A percentile compares a stretch with the other conserved stretches of the same genome.
Evolutionary conservation across 164 flowering plant genomes (phyloP).

Genomic region (Echeveria elegans): DNA sequence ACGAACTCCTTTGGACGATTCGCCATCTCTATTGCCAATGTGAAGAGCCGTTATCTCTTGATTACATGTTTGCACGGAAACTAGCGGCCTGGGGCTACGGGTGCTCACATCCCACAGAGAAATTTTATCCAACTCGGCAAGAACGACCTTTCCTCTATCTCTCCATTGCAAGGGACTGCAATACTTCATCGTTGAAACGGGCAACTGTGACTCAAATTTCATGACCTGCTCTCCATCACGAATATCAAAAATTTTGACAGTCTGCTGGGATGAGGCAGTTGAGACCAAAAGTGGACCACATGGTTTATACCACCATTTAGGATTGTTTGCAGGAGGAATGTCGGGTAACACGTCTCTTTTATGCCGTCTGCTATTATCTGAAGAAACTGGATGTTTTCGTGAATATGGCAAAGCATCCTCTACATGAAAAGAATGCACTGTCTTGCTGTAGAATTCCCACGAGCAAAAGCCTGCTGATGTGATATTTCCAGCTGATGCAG

Average conservation of each 20-base stretch:
- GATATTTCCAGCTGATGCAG: slow-evolving; percentile 39
- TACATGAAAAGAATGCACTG: slow-evolving; percentile 55
- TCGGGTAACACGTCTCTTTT: slow-evolving; percentile 46
- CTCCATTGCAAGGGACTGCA: slow-evolving; percentile 99
- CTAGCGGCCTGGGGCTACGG: slow-evolving; percentile 44
- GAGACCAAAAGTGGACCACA: slow-evolving; percentile 84
- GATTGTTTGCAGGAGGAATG: slow-evolving; percentile 34
- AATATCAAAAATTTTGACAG: slow-evolving; percentile 60
- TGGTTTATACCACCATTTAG: slow-evolving; percentile 91
- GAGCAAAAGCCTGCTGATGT: slow-evolving; percentile 86
- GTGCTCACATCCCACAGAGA: slow-evolving; percentile 88
- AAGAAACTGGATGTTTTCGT: slow-evolving; percentile 60
- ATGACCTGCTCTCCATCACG: slow-evolving; percentile 90
- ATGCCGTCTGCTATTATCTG: slow-evolving; percentile 29
- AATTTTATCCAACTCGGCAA: slow-evolving; percentile 67
- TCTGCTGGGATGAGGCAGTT: slow-evolving; percentile 55
- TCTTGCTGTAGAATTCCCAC: slow-evolving; percentile 89
- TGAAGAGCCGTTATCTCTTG: slow-evolving; percentile 76
- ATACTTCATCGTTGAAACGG: slow-evolving; percentile 59
- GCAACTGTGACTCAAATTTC: slow-evolving; percentile 74
- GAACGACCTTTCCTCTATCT: slow-evolving; percentile 76
- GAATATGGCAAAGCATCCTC: slow-evolving; percentile 37
- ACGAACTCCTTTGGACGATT: slow-evolving; percentile 85
- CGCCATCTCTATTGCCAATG: slow-evolving; percentile 84
- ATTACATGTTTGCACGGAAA: slow-evolving; percentile 47